phyloP scores from a whole-genome alignment of 2,329 filamentous ascomycete genomes.

The Proliferodiscus dingleyae region DNA sequence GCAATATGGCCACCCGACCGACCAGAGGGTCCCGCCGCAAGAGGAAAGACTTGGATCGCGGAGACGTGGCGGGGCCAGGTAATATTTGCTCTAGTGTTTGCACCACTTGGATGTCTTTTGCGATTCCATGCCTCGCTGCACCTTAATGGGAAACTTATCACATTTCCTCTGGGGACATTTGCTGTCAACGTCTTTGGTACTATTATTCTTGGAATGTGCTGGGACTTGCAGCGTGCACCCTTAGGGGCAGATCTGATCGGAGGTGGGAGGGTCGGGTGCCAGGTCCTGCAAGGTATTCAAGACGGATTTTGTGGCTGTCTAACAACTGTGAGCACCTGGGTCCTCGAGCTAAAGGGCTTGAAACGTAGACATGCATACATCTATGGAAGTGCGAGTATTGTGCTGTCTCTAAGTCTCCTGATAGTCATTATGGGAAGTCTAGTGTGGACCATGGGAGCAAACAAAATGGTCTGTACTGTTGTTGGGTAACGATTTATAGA shows the following conservation, averaged over 20 bases:
- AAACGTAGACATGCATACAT: conserved; percentile 57
- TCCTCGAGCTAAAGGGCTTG: conserved; percentile 53
- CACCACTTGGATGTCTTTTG: conserved; percentile 70
- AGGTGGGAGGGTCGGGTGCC: conserved; percentile 48
- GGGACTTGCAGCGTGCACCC: conserved; percentile 68
- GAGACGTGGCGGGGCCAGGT: conserved; percentile 71
- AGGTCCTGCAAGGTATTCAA: conserved; percentile 61
- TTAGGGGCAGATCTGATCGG: conserved; percentile 38
- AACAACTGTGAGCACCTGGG: conserved; percentile 65
- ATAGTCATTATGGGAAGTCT: conserved; percentile 71
- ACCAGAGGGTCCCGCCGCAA: conserved; percentile 29
- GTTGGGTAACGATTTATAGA: too few relatives aligned
- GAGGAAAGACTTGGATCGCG: conserved; percentile 10
- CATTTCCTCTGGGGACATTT: conserved; percentile 85
- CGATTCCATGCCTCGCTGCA: conserved; percentile 68
- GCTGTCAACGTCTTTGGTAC: conserved; percentile 75
- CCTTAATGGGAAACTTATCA: conserved; percentile 62
- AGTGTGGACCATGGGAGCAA: conserved; percentile 56
- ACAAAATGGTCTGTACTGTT: too few relatives aligned
- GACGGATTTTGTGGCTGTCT: conserved; percentile 65
- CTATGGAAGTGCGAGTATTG: conserved; percentile 61
- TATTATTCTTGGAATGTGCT: conserved; percentile 67
- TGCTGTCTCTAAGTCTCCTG: conserved; percentile 52
- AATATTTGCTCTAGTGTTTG: conserved; percentile 75
- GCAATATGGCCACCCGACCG: conserved; percentile 64